Conservation (phyloP, 371 early-diverging fungal genomes). For the Mucor plumbeus region DNA sequence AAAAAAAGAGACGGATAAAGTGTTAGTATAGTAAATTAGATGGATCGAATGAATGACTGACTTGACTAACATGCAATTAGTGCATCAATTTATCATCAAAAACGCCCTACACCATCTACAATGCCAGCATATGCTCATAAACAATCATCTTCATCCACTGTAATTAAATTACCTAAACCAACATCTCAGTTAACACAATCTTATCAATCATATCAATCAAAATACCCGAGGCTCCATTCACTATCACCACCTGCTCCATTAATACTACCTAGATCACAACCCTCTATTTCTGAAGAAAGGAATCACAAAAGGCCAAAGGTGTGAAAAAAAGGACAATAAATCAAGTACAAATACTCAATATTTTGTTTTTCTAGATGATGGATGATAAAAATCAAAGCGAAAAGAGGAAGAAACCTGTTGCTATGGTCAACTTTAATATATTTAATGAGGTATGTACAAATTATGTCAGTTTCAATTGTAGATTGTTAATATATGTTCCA, state of each 20-base stretch:
- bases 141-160: background rate
- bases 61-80: slow-evolving; percentile 11
- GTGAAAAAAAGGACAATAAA: too few relatives aligned
- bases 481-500: background rate
- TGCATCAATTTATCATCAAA: slow-evolving; percentile 34
- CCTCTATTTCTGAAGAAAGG: background rate
- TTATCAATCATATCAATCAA: slow-evolving; percentile 16
- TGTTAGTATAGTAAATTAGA: slow-evolving; percentile 25
- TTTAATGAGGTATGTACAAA: slow-evolving; percentile 30
- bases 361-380: background rate
- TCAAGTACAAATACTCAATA: too few relatives aligned
- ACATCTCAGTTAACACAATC: slow-evolving; percentile 18
- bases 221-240: slow-evolving; percentile 15
- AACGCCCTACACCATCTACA: slow-evolving; percentile 8
- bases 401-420: slow-evolving; percentile 30
- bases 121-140: background rate
- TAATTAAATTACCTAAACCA: slow-evolving; percentile 21
- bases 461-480: background rate
- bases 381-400: slow-evolving; percentile 3
- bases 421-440: slow-evolving; percentile 38
- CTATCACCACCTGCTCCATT: slow-evolving; percentile 4
- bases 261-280: background rate
- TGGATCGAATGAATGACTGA: background rate
- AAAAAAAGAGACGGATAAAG: slow-evolving; percentile 36
- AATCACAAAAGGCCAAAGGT: slow-evolving; percentile 6